Base-by-base conservation (phyloP, 257 asterid genomes). In the Nicotiana obtusifolia region DNA sequence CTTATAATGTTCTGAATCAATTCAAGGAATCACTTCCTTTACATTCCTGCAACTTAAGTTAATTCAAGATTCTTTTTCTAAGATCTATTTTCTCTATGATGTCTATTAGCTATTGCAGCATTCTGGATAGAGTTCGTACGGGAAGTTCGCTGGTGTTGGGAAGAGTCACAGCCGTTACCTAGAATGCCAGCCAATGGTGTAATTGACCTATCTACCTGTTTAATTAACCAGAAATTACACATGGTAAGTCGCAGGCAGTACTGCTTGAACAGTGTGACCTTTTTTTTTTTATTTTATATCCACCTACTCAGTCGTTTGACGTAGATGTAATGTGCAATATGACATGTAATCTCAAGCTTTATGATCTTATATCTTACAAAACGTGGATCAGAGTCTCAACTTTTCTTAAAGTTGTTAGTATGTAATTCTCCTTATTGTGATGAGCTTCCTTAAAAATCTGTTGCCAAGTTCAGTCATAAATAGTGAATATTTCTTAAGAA, bases 141-240 rank as follows among this genome's bases (percentile, higher is more conserved):
- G 15, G 98, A 94, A 87, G 91, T 94, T 77, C 94, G 95, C 65
- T 94, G 97, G 98, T 94, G 92, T 85, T 94, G 98, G 98, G 98
- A 94, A 88, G 98, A 94, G 87, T 91, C 91, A 73, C 98, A 94
- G 88, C 91, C 92, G 28, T 86, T 94, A 86, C 96, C 98, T 81
- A 89, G 97, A 86, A 90, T 92, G 93, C 92, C 91, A 37, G 64
- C 87, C 83, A 82, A 75, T 80, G 94, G 96, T 84, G 86, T 90
- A 77, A 90, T 94, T 54, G 95, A 94, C 88, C 87, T 94, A 47
- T 90, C 97, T 49, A 91, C 97, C 35, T 94, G 97, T 84, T 93
- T 94, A 88, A 86, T 93, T 76, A 87, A 91, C 87, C 98, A 94
- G 89, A 94, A 94, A 89, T 88, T 94, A 84, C 97, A 91, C 84